Evolutionary conservation across 2,329 filamentous ascomycete genomes (phyloP).

Genomic region (Torrubiellomyces zombiae): DNA sequence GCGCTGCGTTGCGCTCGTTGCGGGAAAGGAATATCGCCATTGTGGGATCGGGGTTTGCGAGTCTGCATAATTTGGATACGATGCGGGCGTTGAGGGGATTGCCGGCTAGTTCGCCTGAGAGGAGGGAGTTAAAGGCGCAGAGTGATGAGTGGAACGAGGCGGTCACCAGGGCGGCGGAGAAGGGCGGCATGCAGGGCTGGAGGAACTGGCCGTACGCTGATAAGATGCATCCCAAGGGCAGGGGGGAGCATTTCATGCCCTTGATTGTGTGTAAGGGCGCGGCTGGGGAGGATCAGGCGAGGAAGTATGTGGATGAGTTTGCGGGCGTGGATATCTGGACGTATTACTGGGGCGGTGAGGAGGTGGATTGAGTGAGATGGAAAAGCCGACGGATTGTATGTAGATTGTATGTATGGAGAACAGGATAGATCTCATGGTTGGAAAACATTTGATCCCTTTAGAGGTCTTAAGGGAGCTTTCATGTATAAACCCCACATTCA

Average conservation of each 20-base stretch:
- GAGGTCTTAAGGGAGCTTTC: too few relatives aligned
- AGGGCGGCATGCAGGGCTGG: conserved; percentile 27
- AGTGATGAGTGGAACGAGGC: conserved; percentile 27
- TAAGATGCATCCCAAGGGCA: conserved; percentile 34
- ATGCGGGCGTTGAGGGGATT: conserved; percentile 22
- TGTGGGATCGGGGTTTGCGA: conserved; percentile 42
- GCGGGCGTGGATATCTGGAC: conserved; percentile 32
- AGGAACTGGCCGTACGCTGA: conserved; percentile 28
- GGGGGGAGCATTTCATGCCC: conserved; percentile 43
- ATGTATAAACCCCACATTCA: too few relatives aligned
- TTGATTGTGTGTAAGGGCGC: conserved; percentile 38
- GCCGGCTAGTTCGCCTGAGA: conserved; percentile 6
- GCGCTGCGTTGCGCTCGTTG: conserved; percentile 31
- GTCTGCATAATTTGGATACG: conserved; percentile 34
- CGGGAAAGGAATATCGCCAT: conserved; percentile 38
- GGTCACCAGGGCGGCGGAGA: conserved; percentile 22
- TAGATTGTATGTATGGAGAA: too few relatives aligned
- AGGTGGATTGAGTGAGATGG: conserved; percentile 7
- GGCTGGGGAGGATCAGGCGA: conserved; percentile 25
- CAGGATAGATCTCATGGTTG: too few relatives aligned
- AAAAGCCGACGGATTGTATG: too few relatives aligned
- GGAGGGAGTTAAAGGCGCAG: conserved; percentile 10
- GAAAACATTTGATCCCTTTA: too few relatives aligned
- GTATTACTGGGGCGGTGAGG: conserved; percentile 33
- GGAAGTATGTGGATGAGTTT: conserved; percentile 31